Evolutionary conservation across 179 eudicot genomes (phyloP), one percentile per base, ranked within the genome.

Genomic region (Heliamphora pulchella): DNA sequence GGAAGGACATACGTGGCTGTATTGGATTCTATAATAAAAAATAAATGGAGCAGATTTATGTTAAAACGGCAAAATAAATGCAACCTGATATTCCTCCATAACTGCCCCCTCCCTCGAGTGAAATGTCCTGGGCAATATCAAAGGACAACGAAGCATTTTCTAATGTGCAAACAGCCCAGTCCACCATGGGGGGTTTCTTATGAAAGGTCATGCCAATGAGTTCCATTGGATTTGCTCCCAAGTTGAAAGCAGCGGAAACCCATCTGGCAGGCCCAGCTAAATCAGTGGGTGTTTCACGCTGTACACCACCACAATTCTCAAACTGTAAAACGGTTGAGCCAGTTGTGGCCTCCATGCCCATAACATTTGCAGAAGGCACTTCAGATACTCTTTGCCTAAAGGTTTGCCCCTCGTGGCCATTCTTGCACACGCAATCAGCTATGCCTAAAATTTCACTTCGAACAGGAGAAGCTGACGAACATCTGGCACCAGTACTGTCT

Each of bases 151-250:
- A 17, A 71, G 81, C 64, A 74, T 64, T 81, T 70, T 80, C 83
- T 54, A 77, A 79, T 72, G 76, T n/a, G 41, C 70, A 85, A 84
- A 81, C 79, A 66, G 77, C 74, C 83, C 76, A 80, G 64, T 85
- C 81, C 82, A 79, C 81, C 55, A 77, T 6, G 51, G 90, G 96
- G 50, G 93, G 91, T 84, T 89, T 89, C 87, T 63, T 85, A 79
- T 83, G 70, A 72, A 90, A 87, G 81, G 88, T 86, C 91, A 90
- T 85, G 78, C 84, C 83, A 58, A 82, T 70, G 64, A 83, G 83
- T 61, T 85, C 81, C 63, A 61, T 3, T n/a, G 73, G 50, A 54
- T 86, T 82, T 14, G 73, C 83, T 85, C 75, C 86, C 71, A 74
- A 31, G 51, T 69, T 47, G 18, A 78, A 77, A 78, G 15, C 63